Evolutionary conservation across 208 protist species (phyloP).

Genomic region (Crithidia fasciculata): DNA sequence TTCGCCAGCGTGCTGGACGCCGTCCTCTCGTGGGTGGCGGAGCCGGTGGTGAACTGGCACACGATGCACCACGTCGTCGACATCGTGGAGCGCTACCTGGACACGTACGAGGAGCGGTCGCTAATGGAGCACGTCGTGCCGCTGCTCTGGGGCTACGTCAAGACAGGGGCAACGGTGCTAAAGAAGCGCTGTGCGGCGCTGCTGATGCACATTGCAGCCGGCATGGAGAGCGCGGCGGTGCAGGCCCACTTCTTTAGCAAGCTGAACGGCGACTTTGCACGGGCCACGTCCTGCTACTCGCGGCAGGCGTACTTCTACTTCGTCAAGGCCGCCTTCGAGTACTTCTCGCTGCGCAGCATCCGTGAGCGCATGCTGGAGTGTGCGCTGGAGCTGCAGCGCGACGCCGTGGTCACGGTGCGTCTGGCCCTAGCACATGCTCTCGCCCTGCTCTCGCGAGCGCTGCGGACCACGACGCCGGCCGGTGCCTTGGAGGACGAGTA

Average conservation of each 20-base stretch:
- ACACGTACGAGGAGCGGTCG: conserved; percentile 52
- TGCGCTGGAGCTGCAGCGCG: conserved; percentile 80
- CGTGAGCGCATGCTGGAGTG: conserved; percentile 84
- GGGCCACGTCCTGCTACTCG: conserved; percentile 66
- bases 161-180: conserved; percentile 60
- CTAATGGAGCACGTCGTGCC: conserved; percentile 78
- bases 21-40: conserved; percentile 43
- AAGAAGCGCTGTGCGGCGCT: conserved; percentile 69
- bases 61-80: conserved; percentile 71
- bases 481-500: conserved; percentile 76
- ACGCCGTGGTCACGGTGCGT: conserved; percentile 76
- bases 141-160: conserved; percentile 61
- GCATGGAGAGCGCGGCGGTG: conserved; percentile 41
- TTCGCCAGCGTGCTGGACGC: conserved; percentile 59
- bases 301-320: conserved; percentile 77
- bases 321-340: conserved; percentile 51
- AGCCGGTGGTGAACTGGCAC: conserved; percentile 68
- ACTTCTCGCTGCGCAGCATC: conserved; percentile 83
- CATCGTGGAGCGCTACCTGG: conserved; percentile 61
- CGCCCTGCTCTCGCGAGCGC: conserved; percentile 45
- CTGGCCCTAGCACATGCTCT: conserved; percentile 65
- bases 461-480: conserved; percentile 34
- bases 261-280: conserved; percentile 86
- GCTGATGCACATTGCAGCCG: conserved; percentile 54
- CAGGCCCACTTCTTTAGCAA: conserved; percentile 84